Evolutionary conservation across 2,329 filamentous ascomycete genomes (phyloP).

Genomic region (Penicillium sp.): DNA sequence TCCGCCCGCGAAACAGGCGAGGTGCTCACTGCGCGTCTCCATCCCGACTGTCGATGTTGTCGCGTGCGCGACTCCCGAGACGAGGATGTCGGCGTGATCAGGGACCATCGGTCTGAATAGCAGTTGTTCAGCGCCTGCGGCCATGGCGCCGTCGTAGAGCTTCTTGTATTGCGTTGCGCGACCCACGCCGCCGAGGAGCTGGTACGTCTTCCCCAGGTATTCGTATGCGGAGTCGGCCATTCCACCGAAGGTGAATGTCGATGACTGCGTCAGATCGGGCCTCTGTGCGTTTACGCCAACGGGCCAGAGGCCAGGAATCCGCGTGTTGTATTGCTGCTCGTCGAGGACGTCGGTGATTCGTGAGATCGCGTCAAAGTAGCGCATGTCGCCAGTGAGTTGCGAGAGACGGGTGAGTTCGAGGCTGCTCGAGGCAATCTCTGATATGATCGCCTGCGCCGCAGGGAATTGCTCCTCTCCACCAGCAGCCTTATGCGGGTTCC

Average conservation of each 20-base stretch:
- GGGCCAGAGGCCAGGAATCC: conserved; percentile 78
- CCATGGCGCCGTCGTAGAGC: conserved; percentile 41
- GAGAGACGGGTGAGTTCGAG: conserved; percentile 87
- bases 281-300: conserved; percentile 65
- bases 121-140: conserved; percentile 37
- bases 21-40: conserved; percentile 37
- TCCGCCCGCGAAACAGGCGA: conserved; percentile 46
- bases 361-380: conserved; percentile 84
- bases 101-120: conserved; percentile 44
- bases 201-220: conserved; percentile 49
- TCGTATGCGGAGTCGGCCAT: conserved; percentile 51
- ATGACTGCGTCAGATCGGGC: conserved; percentile 21
- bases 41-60: neutral
- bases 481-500: conserved; percentile 68
- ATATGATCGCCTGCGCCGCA: conserved; percentile 48
- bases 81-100: conserved; percentile 15
- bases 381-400: conserved; percentile 76
- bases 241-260: conserved; percentile 41
- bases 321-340: conserved; percentile 70
- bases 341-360: conserved; percentile 79
- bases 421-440: conserved; percentile 75
- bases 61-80: conserved; percentile 6
- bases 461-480: conserved; percentile 1
- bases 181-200: conserved; percentile 40
- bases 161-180: conserved; percentile 37